These are phyloP conservation scores for Fusarium sp. DNA, from an alignment of 2,329 filamentous ascomycete species.

Conservation along the genomic window DNA sequence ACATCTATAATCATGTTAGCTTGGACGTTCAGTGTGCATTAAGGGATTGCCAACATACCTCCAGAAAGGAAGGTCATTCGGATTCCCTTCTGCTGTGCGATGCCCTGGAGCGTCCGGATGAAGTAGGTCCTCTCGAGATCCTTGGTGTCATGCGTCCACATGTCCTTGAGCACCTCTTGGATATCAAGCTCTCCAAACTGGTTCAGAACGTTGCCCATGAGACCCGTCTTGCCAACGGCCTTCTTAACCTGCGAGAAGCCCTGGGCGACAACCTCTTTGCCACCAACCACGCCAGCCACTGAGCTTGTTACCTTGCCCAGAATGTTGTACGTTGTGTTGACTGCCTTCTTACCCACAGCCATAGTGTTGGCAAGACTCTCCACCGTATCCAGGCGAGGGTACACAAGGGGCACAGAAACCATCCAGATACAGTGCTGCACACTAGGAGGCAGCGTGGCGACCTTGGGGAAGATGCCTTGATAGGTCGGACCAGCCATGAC, in stretches of 20 bases:
- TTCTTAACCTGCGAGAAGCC: constrained; percentile 97
- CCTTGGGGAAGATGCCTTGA: constrained; percentile 95
- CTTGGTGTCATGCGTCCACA: constrained; percentile 99
- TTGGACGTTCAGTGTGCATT: constrained; percentile 5
- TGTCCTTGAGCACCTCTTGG: constrained; percentile 91
- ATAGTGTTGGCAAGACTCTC: constrained; percentile 93
- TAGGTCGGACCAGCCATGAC: constrained; percentile 97
- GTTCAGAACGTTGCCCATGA: constrained; percentile 96
- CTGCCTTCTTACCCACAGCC: constrained; percentile 94
- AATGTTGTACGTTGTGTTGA: constrained; percentile 96
- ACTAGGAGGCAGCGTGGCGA: constrained; percentile 88
- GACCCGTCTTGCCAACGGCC: constrained; percentile 91
- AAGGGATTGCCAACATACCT: constrained; percentile 60
- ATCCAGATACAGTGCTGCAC: constrained; percentile 99
- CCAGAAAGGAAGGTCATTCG: constrained; percentile 98
- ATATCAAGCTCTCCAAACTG: constrained; percentile 97
- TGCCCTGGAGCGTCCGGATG: constrained; percentile 94
- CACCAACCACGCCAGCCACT: constrained; percentile 94
- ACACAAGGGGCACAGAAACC: constrained; percentile 89
- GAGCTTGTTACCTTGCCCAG: constrained; percentile 95
- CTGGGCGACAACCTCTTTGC: constrained; percentile 90
- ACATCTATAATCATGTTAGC: constrained; percentile 67
- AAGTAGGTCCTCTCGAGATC: constrained; percentile 97
- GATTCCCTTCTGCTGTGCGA: constrained; percentile 93
- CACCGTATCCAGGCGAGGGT: constrained; percentile 90